Conservation (phyloP, 1,139 yeast species). For the Pichia terricola region DNA sequence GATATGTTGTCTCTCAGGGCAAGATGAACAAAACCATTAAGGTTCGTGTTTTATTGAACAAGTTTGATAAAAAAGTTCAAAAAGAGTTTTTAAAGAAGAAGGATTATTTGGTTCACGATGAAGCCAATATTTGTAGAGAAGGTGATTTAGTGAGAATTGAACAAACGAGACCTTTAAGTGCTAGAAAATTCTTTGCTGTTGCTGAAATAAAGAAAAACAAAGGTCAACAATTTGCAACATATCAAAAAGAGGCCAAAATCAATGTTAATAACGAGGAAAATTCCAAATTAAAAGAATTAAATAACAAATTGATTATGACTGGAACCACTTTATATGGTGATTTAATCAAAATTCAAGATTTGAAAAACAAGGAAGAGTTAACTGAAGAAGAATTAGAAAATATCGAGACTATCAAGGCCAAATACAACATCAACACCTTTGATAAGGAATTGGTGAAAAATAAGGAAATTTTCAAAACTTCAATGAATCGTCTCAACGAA, state of each 20-base stretch:
- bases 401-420: slow-evolving; percentile 30
- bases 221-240: slow-evolving; percentile 85
- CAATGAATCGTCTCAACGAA: slow-evolving; percentile 15
- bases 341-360: slow-evolving; percentile 35
- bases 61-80: slow-evolving; percentile 60
- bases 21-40: slow-evolving; percentile 93
- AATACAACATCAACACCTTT: slow-evolving; percentile 26
- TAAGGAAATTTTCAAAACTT: slow-evolving; percentile 19
- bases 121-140: slow-evolving; percentile 81
- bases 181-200: slow-evolving; percentile 81
- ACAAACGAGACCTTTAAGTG: slow-evolving; percentile 76
- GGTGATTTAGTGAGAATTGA: slow-evolving; percentile 95
- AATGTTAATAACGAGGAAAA: slow-evolving; percentile 57
- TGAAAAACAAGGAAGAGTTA: slow-evolving; percentile 29
- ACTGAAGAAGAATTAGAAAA: slow-evolving; percentile 31
- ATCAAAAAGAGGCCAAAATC: slow-evolving; percentile 62
- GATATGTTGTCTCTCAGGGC: slow-evolving; percentile 91
- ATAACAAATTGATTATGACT: slow-evolving; percentile 29
- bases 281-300: slow-evolving; percentile 37
- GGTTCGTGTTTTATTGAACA: slow-evolving; percentile 72
- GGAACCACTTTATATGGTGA: slow-evolving; percentile 35
- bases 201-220: slow-evolving; percentile 84
- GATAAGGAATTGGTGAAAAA: slow-evolving; percentile 15
- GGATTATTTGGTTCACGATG: slow-evolving; percentile 89
- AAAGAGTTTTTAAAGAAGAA: slow-evolving; percentile 72